Evolutionary conservation across 1,284 basidiomycete genomes (phyloP).

Genomic region (Sporisorium reilianum): DNA sequence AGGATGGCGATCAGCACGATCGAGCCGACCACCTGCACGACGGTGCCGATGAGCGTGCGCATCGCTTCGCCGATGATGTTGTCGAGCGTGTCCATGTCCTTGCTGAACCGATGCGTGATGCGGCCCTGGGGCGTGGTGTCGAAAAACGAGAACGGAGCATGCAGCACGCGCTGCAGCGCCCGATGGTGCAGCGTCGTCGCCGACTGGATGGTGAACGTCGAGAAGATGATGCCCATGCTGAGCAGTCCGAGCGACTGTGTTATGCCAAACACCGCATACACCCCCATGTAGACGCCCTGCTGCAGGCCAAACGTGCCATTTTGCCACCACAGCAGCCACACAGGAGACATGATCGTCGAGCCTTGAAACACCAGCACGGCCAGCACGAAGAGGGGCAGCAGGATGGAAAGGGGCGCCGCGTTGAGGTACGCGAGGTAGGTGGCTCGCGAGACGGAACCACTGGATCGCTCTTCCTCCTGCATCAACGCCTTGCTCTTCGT

Average conservation of each 20-base stretch:
- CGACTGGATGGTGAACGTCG: slow-evolving; percentile 33
- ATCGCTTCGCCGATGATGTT: slow-evolving; percentile 75
- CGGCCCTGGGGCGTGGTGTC: slow-evolving; percentile 54
- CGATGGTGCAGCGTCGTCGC: slow-evolving; percentile 34
- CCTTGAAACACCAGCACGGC: slow-evolving; percentile 41
- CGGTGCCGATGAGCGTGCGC: slow-evolving; percentile 79
- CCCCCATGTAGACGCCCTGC: slow-evolving; percentile 48
- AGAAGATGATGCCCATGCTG: slow-evolving; percentile 47
- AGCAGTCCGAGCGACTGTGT: slow-evolving; percentile 38
- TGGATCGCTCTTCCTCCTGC: slow-evolving; percentile 36
- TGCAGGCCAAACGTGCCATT: slow-evolving; percentile 10
- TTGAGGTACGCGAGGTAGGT: slow-evolving; percentile 46
- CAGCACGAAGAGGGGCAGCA: slow-evolving; percentile 28
- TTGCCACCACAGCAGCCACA: slow-evolving; percentile 51
- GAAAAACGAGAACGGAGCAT: slow-evolving; percentile 53
- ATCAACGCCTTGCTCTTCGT: slow-evolving; percentile 19
- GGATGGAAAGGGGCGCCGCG: slow-evolving; percentile 21
- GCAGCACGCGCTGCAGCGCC: slow-evolving; percentile 34
- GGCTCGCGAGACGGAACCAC: slow-evolving; percentile 24
- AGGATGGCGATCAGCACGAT: slow-evolving; percentile 82
- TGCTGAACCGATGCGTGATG: slow-evolving; percentile 51
- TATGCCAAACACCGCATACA: slow-evolving; percentile 44
- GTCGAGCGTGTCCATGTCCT: slow-evolving; percentile 65
- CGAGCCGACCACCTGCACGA: slow-evolving; percentile 78
- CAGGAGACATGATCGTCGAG: slow-evolving; percentile 38